Evolutionary conservation across 306 rosid species (phyloP).

Genomic region (Lathyrus sativus): DNA sequence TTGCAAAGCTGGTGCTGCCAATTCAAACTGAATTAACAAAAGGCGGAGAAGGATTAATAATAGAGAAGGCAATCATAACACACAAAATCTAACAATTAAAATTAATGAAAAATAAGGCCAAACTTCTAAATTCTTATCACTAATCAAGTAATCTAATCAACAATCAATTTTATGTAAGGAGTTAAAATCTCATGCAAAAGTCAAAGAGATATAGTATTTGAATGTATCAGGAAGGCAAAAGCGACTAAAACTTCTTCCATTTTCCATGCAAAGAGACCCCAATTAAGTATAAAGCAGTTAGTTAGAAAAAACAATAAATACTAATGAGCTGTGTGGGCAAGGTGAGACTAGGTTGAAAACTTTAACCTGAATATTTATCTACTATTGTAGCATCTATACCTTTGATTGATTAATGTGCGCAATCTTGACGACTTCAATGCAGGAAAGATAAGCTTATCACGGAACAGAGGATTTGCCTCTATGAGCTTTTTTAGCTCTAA

Average conservation of each 20-base stretch:
- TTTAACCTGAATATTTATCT: constrained; percentile 27
- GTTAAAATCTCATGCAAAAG: constrained; percentile 18
- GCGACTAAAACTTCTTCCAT: constrained; percentile 14
- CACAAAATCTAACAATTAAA: constrained; percentile 18
- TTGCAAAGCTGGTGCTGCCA: constrained; percentile 97
- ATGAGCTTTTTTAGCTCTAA: constrained; percentile 80
- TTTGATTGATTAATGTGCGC: constrained; percentile 81
- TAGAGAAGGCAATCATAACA: constrained; percentile 23
- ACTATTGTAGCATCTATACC: constrained; percentile 50
- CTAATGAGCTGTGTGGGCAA: constrained; percentile 5
- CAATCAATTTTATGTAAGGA: not conserved
- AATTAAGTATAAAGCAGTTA: constrained; percentile 18
- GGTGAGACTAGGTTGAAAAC: constrained; percentile 12
- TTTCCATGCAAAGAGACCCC: constrained; percentile 2
- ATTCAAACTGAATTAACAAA: constrained; percentile 68
- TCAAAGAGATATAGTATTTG: constrained; percentile 12
- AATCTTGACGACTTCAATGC: constrained; percentile 71
- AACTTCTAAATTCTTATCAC: constrained; percentile 25
- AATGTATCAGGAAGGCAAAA: not conserved
- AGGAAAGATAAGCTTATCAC: constrained; percentile 79
- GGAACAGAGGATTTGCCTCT: constrained; percentile 83
- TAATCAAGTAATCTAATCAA: constrained; percentile 13
- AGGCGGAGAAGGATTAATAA: constrained; percentile 27
- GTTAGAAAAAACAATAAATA: constrained; percentile 11
- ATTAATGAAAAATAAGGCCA: not conserved